phyloP scores from a whole-genome alignment of 495 filamentous ascomycete species.

The Staphylotrichum longicolle region DNA sequence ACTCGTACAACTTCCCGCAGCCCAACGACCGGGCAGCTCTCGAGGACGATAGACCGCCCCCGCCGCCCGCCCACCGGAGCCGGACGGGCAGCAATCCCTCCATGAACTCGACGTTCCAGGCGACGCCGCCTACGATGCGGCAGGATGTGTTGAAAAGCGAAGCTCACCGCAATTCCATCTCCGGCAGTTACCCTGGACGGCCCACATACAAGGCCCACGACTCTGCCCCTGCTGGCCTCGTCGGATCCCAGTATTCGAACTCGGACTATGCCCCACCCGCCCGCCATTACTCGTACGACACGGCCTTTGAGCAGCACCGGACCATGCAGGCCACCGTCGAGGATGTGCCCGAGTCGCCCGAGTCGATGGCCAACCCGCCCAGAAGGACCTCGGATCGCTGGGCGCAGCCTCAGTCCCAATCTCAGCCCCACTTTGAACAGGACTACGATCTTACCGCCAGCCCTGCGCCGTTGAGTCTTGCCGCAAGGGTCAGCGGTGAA shows the following conservation, averaged over 20 bases:
- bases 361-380: slow-evolving; percentile 36
- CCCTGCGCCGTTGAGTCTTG: slow-evolving; percentile 47
- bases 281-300: slow-evolving; percentile 52
- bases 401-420: slow-evolving; percentile 31
- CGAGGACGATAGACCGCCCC: slow-evolving; percentile 43
- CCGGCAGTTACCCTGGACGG: slow-evolving; percentile 45
- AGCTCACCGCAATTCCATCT: slow-evolving; percentile 45
- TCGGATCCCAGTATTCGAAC: slow-evolving; percentile 31
- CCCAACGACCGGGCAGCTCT: slow-evolving; percentile 17
- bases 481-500: slow-evolving; percentile 8
- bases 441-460: slow-evolving; percentile 41
- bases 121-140: slow-evolving; percentile 42
- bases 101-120: slow-evolving; percentile 36
- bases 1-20: slow-evolving; percentile 22
- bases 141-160: slow-evolving; percentile 50
- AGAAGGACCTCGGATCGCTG: slow-evolving; percentile 44
- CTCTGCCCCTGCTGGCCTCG: slow-evolving; percentile 39
- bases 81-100: slow-evolving; percentile 40
- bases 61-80: slow-evolving; percentile 46
- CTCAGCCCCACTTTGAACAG: slow-evolving; percentile 29
- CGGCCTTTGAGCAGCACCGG: slow-evolving; percentile 44
- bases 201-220: slow-evolving; percentile 48
- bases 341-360: slow-evolving; percentile 58
- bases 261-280: slow-evolving; percentile 36
- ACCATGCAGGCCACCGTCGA: slow-evolving; percentile 69